These are phyloP conservation scores for Vitis hybrid DNA, from an alignment of 177 flowering plant species.

Conservation along the genomic window DNA sequence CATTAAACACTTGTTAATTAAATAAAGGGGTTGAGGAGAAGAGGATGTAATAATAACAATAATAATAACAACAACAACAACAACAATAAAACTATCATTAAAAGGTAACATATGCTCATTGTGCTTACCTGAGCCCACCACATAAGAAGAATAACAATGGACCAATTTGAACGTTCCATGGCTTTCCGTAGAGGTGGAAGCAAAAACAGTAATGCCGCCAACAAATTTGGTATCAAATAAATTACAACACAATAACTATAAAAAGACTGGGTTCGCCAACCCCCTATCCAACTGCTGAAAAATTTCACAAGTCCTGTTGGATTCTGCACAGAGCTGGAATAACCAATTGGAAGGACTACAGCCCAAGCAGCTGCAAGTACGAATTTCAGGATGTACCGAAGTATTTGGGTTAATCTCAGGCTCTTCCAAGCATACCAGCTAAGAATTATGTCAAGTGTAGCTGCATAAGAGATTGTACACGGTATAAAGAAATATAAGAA, in stretches of 20 bases:
- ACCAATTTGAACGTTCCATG: constrained; percentile 86
- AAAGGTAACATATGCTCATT: constrained; percentile 8
- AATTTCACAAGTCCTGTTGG: constrained; percentile 78
- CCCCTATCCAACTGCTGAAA: constrained; percentile 60
- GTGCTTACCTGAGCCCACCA: constrained; percentile 98
- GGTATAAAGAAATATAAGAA: constrained; percentile 2
- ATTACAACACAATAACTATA: constrained; percentile 69
- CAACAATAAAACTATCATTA: neutral
- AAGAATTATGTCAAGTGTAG: constrained; percentile 81
- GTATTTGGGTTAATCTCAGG: constrained; percentile 69
- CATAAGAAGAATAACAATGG: constrained; percentile 61
- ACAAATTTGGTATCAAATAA: constrained; percentile 75
- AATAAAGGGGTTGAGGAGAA: neutral
- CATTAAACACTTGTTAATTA: neutral
- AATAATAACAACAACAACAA: constrained; percentile 2
- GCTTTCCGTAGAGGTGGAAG: constrained; percentile 71
- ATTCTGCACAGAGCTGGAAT: constrained; percentile 67
- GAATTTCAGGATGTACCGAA: constrained; percentile 84
- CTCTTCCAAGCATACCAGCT: constrained; percentile 87
- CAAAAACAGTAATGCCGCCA: constrained; percentile 73
- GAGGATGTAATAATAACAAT: neutral
- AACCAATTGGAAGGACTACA: constrained; percentile 76
- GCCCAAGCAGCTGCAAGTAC: constrained; percentile 83
- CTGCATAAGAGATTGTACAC: constrained; percentile 41
- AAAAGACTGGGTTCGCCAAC: constrained; percentile 66